Percentiles rank a stretch among this genome's conserved stretches.
Evolutionary conservation across 768 basidiomycete species (phyloP).

Genomic region (Phanerochaete carnosa): DNA sequence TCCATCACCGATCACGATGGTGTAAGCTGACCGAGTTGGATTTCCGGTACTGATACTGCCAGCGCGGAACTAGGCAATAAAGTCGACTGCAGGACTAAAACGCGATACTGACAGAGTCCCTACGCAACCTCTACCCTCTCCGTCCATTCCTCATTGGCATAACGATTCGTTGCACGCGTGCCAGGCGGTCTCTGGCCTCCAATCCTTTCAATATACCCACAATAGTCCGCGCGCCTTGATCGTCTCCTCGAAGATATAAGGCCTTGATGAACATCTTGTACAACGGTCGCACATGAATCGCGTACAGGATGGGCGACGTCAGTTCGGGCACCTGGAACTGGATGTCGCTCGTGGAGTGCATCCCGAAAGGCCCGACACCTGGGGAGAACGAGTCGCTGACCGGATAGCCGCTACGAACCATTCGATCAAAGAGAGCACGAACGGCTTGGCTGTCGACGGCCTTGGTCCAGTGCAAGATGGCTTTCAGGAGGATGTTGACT

Average conservation of each 20-base stretch:
- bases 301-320: constrained; percentile 46
- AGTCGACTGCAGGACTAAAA: no score
- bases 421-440: constrained; percentile 59
- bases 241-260: constrained; percentile 54
- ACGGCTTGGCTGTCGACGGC: constrained; percentile 41
- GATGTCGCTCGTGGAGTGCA: constrained; percentile 13
- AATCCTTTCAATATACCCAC: constrained; percentile 49
- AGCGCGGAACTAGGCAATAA: no score
- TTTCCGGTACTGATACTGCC: no score
- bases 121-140: no score
- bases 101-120: no score
- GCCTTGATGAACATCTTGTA: constrained; percentile 73
- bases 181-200: constrained; percentile 4
- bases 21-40: no score
- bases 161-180: neutral
- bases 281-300: constrained; percentile 61
- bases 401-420: constrained; percentile 60
- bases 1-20: no score
- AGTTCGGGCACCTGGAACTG: constrained; percentile 31
- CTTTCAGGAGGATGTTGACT: constrained; percentile 64
- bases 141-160: neutral
- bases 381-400: constrained; percentile 12
- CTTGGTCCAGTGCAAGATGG: constrained; percentile 48
- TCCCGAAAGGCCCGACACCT: constrained; percentile 40
- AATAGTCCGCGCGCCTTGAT: constrained; percentile 47